Evolutionary conservation across 805 yeast species (phyloP).

Genomic region (Candida patagonica): DNA sequence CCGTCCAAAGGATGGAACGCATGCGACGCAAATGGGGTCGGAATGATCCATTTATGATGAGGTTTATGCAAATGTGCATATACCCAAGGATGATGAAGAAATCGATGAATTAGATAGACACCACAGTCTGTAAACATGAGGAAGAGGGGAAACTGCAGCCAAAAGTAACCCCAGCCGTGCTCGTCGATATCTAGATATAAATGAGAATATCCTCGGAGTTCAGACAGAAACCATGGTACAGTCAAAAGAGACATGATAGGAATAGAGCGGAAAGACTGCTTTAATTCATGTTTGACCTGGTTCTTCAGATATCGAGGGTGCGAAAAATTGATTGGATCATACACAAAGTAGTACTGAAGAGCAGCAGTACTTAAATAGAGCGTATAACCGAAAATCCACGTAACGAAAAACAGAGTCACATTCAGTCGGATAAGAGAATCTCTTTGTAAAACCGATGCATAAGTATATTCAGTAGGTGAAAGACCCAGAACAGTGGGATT

Average conservation of each 20-base stretch:
- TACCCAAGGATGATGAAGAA: constrained; percentile 85
- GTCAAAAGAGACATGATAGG: constrained; percentile 86
- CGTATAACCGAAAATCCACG: constrained; percentile 80
- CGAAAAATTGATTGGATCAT: constrained; percentile 82
- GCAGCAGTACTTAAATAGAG: constrained; percentile 69
- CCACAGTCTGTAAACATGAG: constrained; percentile 91
- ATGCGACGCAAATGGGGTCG: constrained; percentile 96
- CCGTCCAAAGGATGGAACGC: constrained; percentile 99
- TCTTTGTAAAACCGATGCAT: constrained; percentile 64
- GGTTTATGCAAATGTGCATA: constrained; percentile 90
- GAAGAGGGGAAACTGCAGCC: constrained; percentile 65
- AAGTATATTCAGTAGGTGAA: constrained; percentile 42
- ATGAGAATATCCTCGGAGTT: constrained; percentile 73
- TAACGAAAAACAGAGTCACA: constrained; percentile 54
- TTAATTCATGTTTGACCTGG: constrained; percentile 78
- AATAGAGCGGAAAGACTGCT: constrained; percentile 69
- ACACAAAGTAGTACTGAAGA: constrained; percentile 66
- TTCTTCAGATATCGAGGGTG: constrained; percentile 94
- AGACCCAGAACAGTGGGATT: neutral
- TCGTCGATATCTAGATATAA: constrained; percentile 60
- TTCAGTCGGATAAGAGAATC: constrained; percentile 64
- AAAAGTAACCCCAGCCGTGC: constrained; percentile 61
- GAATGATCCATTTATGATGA: constrained; percentile 98
- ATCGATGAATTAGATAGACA: constrained; percentile 83
- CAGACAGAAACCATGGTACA: constrained; percentile 81